Conservation (phyloP, 352 stramenopile species). For the Phytophthora pseudosyringae region DNA sequence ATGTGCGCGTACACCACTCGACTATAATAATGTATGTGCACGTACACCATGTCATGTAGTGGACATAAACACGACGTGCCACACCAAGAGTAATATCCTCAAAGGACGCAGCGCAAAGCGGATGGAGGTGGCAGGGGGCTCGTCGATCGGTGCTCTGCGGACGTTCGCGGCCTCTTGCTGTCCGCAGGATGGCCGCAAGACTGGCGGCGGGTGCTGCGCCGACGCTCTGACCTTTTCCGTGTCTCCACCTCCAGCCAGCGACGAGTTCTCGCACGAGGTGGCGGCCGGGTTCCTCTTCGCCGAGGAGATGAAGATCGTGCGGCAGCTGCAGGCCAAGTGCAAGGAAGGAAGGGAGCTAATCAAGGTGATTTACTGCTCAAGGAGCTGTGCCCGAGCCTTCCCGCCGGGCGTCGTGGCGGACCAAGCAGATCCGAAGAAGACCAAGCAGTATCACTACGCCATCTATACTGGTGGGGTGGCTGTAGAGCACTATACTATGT, state of each 20-base stretch:
- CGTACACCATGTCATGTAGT: background rate
- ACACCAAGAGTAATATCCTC: constrained; percentile 13
- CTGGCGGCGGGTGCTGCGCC: constrained; percentile 12
- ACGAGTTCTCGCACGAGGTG: constrained; percentile 61
- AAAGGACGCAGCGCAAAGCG: constrained; percentile 15
- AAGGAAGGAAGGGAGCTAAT: constrained; percentile 46
- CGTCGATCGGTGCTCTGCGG: constrained; percentile 36
- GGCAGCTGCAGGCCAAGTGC: constrained; percentile 51
- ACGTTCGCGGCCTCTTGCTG: constrained; percentile 37
- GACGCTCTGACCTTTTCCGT: constrained; percentile 38
- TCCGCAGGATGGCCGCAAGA: constrained; percentile 18
- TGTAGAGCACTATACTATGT: background rate
- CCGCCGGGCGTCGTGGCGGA: constrained; percentile 36
- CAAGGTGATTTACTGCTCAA: constrained; percentile 58
- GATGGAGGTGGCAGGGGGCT: constrained; percentile 20
- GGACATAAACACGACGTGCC: background rate
- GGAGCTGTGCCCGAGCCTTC: constrained; percentile 64
- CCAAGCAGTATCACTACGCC: constrained; percentile 50
- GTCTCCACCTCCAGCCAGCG: constrained; percentile 25
- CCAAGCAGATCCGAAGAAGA: constrained; percentile 26
- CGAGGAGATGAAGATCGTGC: constrained; percentile 70
- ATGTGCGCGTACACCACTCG: background rate
- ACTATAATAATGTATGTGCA: background rate
- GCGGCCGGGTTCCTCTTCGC: constrained; percentile 55
- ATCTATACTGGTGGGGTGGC: constrained; percentile 50